Percentiles rank a stretch among this genome's conserved stretches.
These are phyloP conservation scores for Cystofilobasidium ferigula DNA, from an alignment of 768 basidiomycete genomes.

Conservation along the genomic window DNA sequence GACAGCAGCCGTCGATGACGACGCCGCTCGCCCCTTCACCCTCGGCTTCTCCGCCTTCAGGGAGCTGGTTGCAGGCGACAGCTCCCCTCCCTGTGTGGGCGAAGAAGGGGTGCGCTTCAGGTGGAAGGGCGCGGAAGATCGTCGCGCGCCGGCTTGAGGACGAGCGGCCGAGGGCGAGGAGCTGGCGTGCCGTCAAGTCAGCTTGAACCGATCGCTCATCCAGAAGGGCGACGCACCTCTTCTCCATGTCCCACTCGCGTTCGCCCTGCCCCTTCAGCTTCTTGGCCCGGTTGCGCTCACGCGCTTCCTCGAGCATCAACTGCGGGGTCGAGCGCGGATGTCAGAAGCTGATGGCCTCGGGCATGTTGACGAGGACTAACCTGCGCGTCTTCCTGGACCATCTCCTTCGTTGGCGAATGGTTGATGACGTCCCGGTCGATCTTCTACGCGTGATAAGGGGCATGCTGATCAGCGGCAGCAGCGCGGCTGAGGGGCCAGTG, in stretches of 20 bases:
- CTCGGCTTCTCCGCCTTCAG: no score
- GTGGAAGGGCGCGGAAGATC: no score
- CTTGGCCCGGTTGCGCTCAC: not conserved
- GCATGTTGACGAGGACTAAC: not conserved
- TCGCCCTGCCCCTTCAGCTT: not conserved
- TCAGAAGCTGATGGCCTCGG: not conserved
- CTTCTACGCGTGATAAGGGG: not conserved
- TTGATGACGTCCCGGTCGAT: not conserved
- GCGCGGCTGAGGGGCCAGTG: not conserved
- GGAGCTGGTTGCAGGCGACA: no score
- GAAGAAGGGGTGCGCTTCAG: no score
- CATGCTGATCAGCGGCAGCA: not conserved
- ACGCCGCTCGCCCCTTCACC: no score
- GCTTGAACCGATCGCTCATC: no score
- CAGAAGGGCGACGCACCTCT: no score
- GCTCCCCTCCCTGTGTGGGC: no score
- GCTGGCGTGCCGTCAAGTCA: no score
- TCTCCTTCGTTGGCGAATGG: not conserved
- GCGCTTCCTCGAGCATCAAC: not conserved
- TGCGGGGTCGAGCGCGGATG: not conserved
- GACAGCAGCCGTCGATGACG: no score
- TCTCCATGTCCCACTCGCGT: not conserved
- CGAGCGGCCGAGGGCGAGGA: no score
- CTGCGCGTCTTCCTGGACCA: not conserved
- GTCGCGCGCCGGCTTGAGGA: no score